Evolutionary conservation across 768 basidiomycete genomes (phyloP), one percentile per base, ranked within the genome.

Genomic region (Termitomyces sp.): DNA sequence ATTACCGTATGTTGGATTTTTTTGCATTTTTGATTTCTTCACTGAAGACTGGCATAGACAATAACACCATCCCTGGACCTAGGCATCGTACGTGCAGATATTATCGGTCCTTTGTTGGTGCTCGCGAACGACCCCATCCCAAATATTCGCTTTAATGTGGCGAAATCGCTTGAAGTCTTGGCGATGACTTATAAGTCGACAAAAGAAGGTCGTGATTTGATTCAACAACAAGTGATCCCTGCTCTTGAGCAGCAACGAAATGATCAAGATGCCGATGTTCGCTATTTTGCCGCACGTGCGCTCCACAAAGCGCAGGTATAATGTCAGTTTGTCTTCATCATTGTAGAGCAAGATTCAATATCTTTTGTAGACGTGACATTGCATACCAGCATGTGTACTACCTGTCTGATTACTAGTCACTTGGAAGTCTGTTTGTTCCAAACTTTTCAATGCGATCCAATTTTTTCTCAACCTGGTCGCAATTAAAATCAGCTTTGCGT

Each of bases 61-160:
- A 96, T 99, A 66, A 86, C 92, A 7, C 92, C 97, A 0, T 90
- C 92, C 14, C 77, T 99, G 65, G 90, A 82, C 61, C 72, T 92
- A 61, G 85, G 93, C 49, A 92, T 93, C 63, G 82, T 98, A 63
- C 84, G 84, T 33, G 80, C 88, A 49, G 89, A 91, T 53, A 88
- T 98, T 65, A 84, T 98, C 60, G 85, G 86, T 24, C 87, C 90
- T 40, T 82, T 98, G 51, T 75, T 96, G 57, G 80, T 86, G 58
- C 84, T 99, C 46, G 86, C 91, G 16, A 78, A 80, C 53, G 97
- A 99, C 69, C 86, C 92, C 12, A 98, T 99, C 69, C 97, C 97
- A 54, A 99, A 99, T 73, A 98, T 99, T 71, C 92, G 97, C 38
- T 99, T 99, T 81, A 98, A 98, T 70, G 95, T 98, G 30, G 90